Conservation (phyloP, 176 grass and related monocot genomes). For the Zoysia pacifica region DNA sequence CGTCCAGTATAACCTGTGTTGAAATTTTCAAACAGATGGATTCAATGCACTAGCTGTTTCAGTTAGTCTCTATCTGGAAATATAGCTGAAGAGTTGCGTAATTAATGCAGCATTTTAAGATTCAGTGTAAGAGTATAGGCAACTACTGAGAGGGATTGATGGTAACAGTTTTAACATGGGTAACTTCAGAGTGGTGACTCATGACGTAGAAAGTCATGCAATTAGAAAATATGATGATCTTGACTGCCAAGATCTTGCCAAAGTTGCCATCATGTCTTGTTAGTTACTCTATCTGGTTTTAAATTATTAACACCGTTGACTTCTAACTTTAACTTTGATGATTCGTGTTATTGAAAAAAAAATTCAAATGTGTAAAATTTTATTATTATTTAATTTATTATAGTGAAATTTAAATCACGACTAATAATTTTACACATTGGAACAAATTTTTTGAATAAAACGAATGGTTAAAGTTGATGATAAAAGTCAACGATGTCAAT, state of each 20-base stretch:
- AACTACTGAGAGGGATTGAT: slow-evolving; percentile 19
- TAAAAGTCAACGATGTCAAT: too few relatives aligned
- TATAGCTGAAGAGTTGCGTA: not conserved
- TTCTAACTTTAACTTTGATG: too few relatives aligned
- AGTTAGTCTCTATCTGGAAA: not conserved
- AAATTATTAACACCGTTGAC: too few relatives aligned
- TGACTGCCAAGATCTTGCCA: not conserved
- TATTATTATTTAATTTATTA: too few relatives aligned
- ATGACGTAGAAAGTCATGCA: slow-evolving; percentile 10
- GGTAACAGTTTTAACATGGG: not conserved
- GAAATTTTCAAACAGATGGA: slow-evolving; percentile 32
- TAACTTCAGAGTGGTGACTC: not conserved
- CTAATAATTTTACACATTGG: too few relatives aligned
- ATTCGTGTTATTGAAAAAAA: too few relatives aligned
- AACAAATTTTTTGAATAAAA: too few relatives aligned
- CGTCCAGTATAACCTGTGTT: not conserved
- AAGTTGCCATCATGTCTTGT: not conserved
- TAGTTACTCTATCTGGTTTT: too few relatives aligned
- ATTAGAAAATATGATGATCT: not conserved
- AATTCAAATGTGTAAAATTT: too few relatives aligned
- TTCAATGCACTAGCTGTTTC: not conserved
- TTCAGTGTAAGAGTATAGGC: not conserved
- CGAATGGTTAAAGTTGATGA: too few relatives aligned
- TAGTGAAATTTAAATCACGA: too few relatives aligned
- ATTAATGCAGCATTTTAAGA: not conserved